phyloP scores from a whole-genome alignment of 148 eudicot species.

The Suaeda aralocaspica region DNA sequence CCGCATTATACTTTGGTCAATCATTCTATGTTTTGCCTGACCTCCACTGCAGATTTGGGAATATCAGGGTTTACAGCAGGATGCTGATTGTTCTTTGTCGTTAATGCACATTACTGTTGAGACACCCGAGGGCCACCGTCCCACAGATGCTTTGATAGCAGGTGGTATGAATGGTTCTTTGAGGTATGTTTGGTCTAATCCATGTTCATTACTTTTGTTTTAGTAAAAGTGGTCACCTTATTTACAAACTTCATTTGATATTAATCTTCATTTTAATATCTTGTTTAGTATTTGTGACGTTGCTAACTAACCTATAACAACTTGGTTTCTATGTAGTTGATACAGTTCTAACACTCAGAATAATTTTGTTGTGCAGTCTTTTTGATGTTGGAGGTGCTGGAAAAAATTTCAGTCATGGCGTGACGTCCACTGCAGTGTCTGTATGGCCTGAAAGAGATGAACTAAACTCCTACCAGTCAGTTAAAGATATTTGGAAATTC shows the following conservation, averaged over 20 bases:
- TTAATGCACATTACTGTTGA: constrained; percentile 35
- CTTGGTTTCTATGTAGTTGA: neutral
- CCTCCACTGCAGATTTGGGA: constrained; percentile 57
- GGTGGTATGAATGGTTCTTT: constrained; percentile 47
- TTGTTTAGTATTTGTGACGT: constrained; percentile 7
- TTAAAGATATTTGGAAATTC: constrained; percentile 48
- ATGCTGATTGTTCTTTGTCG: constrained; percentile 47
- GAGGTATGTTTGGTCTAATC: constrained; percentile 35
- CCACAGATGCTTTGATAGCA: constrained; percentile 48
- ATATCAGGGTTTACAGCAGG: constrained; percentile 44
- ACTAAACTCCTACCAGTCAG: constrained; percentile 19
- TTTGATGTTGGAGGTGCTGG: constrained; percentile 44
- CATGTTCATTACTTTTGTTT: neutral
- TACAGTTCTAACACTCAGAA: constrained; percentile 2
- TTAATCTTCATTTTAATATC: neutral
- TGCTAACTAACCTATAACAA: neutral
- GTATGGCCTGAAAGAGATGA: constrained; percentile 46
- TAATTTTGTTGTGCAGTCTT: constrained; percentile 41
- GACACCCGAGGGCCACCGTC: constrained; percentile 42
- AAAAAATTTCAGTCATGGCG: constrained; percentile 31
- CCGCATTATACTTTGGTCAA: neutral
- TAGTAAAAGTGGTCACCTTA: neutral
- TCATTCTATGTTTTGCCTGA: constrained; percentile 11
- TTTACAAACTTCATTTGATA: neutral
- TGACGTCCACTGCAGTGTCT: constrained; percentile 33